Evolutionary conservation across 2,329 filamentous ascomycete species (phyloP), one percentile per base, ranked within the genome.

Genomic region (Aspergillus quadrilineatus): DNA sequence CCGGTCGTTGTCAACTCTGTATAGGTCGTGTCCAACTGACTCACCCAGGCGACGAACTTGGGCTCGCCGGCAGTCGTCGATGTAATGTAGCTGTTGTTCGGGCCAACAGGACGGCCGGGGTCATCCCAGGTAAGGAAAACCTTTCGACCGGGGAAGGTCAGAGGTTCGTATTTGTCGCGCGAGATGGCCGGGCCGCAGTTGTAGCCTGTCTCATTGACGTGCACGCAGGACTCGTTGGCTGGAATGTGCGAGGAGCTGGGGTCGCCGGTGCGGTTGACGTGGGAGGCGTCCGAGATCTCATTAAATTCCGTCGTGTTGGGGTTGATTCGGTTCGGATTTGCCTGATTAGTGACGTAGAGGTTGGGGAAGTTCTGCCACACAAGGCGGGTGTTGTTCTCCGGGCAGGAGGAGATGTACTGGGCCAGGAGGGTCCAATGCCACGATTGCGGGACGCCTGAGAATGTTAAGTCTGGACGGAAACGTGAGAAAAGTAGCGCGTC

Each of bases 331-430:
- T 85, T 85, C 22, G 87, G 82, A 72, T 92, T 93, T 3, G 90
- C 86, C 69, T 93, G 87, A 75, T 93, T 92, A 29, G 88, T 76
- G 49, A 94, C 79, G 64, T 82, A 79, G 12, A 94, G 76, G 0
- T 83, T 80, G 0, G 90, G 90, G 76, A 90, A 92, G 77, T 95
- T 95, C 70, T 93, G 88, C 90, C 90, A 95, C 28, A 85, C 82
- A 32, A 94, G 78, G 7, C 89, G 85, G 1, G 89, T 93, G 63
- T 87, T 85, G 69, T 88, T 84, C 42, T 75, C 75, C 0, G 90
- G 90, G 72, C 90, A 95, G 4, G 81, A 87, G 34, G 83, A 86
- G 71, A 95, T 92, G 73, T 92, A 92, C 0, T 89, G 90, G 0
- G 90, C 89, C 4, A 94, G 79, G 15, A 90, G 80, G 0, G 89